These are phyloP conservation scores for Cystobasidium tubakii DNA, from an alignment of 768 basidiomycete genomes.

Conservation along the genomic window DNA sequence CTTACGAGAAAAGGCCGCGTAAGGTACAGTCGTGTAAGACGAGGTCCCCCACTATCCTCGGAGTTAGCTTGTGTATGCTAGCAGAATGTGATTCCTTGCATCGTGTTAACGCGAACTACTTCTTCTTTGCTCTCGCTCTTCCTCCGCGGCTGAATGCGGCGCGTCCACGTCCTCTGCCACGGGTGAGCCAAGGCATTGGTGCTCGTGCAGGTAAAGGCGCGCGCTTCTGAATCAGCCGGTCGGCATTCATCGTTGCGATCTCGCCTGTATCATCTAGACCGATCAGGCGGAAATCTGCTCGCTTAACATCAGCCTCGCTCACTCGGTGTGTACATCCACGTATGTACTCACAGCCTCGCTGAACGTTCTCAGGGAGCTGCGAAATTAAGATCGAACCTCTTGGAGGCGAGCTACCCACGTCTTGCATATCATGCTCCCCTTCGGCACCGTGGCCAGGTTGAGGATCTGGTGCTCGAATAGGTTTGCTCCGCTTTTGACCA, in stretches of 20 bases:
- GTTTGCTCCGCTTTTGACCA: not conserved
- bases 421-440: not conserved
- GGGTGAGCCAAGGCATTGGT: not conserved
- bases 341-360: conserved; percentile 7
- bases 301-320: not conserved
- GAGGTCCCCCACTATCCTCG: too few relatives aligned
- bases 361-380: conserved; percentile 1
- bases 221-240: not conserved
- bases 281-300: not conserved
- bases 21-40: too few relatives aligned
- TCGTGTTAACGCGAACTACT: not conserved
- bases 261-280: not conserved
- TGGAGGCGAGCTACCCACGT: conserved; percentile 2
- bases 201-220: not conserved
- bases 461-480: not conserved
- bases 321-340: not conserved
- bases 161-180: not conserved
- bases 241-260: not conserved
- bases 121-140: not conserved
- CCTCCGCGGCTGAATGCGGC: not conserved
- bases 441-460: not conserved
- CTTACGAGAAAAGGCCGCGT: too few relatives aligned
- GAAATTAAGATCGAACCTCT: not conserved
- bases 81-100: too few relatives aligned
- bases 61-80: too few relatives aligned